Base-by-base conservation (phyloP, 148 eudicot species). In the Talinum fruticosum region DNA sequence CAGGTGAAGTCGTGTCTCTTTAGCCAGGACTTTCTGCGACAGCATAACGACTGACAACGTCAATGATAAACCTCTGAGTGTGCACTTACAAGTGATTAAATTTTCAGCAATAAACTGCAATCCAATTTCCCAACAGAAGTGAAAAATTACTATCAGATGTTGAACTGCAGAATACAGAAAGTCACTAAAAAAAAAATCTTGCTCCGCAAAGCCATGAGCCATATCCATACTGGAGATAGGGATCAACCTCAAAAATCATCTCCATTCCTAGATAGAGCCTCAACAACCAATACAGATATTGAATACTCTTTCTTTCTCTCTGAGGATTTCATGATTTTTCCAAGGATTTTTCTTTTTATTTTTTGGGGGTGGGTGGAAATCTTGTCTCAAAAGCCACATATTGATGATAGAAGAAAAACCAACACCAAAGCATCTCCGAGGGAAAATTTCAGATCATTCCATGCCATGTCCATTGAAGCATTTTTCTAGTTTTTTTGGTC, bases 11-110 rank as follows among this genome's bases (percentile, higher is more conserved):
- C 86, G 88, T 1, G 94, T 86, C 82, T 92, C 93, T 77, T 91
- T 95, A 32, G 85, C 94, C 82, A 95, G 78, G 45, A 90, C 92
- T 80, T 89, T 86, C 99, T 95, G 89, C 81, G 88, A 75, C 5
- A 29, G 81, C 41, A 71, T 6, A 73, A 69, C 41, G 47, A 64
- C 34, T 33, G 87, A 86, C 6, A 26, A 2, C 35, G 32, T 38
- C 23, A 30, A 54, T 15, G 47, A 12, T 28, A 62, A 51, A 28
- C 15, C 18, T 61, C 24, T 23, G 1, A 49, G 71, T n/a, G 29
- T 24, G 36, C 26, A 69, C 6, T 36, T 59, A n/a, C 64, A 59
- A 51, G 18, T 16, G 64, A 59, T 5, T 23, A 59, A 23, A 59
- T 7, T 59, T 59, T 62, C 30, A 33, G 26, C 33, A 28, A 26